phyloP scores from a whole-genome alignment of 768 basidiomycete species.

The Lactifluus volemus region DNA sequence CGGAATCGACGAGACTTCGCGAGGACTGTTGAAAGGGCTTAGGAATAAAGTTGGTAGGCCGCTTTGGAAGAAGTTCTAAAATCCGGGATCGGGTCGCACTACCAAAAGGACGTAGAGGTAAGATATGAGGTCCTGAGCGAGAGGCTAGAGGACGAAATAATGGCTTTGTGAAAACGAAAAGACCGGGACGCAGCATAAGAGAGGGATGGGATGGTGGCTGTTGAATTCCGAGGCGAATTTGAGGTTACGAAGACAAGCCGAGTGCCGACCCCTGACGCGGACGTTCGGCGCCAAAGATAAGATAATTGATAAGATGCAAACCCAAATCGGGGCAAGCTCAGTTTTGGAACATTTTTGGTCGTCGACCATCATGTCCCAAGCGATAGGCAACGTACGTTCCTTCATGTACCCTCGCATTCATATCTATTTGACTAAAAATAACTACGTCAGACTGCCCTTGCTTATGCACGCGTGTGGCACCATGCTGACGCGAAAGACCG shows the following conservation, averaged over 20 bases:
- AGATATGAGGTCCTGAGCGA: conserved; percentile 20
- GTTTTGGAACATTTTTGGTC: too few relatives aligned
- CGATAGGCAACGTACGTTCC: conserved; percentile 65
- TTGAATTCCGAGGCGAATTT: too few relatives aligned
- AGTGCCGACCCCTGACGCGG: too few relatives aligned
- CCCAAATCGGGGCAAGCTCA: not conserved
- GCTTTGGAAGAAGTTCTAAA: conserved; percentile 26
- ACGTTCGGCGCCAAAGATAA: too few relatives aligned
- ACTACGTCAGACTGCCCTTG: conserved; percentile 72
- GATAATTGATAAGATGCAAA: conserved; percentile 7
- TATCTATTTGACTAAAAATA: not conserved
- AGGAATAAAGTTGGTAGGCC: conserved; percentile 22
- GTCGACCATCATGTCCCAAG: conserved; percentile 56
- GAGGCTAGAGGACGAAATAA: conserved; percentile 19
- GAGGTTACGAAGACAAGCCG: too few relatives aligned
- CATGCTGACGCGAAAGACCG: conserved; percentile 87
- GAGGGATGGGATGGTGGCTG: not conserved
- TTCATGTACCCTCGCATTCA: not conserved
- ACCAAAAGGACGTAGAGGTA: conserved; percentile 24
- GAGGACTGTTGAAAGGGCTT: conserved; percentile 24
- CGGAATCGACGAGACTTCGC: conserved; percentile 45
- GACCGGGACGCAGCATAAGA: conserved; percentile 24
- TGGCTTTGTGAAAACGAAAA: conserved; percentile 22
- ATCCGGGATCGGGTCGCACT: conserved; percentile 28
- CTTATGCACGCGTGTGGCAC: conserved; percentile 94